Base-by-base conservation (phyloP, 2,329 filamentous ascomycete species). In the Fusarium coffeatum region DNA sequence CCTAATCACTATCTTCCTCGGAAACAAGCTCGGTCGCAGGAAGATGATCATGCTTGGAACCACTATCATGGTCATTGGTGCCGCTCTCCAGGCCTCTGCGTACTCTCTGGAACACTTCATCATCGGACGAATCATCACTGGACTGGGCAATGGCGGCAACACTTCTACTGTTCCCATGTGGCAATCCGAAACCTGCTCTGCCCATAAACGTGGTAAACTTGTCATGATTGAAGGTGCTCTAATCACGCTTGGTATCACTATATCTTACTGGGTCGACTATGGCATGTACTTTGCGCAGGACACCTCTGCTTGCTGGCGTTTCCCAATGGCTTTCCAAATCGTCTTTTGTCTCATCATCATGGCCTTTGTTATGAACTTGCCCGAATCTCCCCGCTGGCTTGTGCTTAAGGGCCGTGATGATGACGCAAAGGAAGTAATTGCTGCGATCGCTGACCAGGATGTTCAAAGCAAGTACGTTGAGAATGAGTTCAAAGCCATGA, bases 1-100 rank as follows among this genome's bases (percentile, higher is more conserved):
- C 22, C 87, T 90, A 75, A 88, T 89, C 73, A 88, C 87, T 61
- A 89, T 89, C 25, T 90, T 90, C 71, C 88, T 89, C 15, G 89
- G 89, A 78, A 89, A 91, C 71, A 82, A 83, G 25, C 84, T 90
- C 51, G 89, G 89, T 15, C 85, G 89, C 55, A 84, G 84, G 69
- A 82, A 81, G 68, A 89, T 88, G 25, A 87, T 90, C 59, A 83
- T 89, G 74, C 81, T 89, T 46, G 88, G 88, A 18, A 87, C 87
- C 9, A 66, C 83, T 16, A 85, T 91, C 73, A 88, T 87, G 74
- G 75, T 81, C n/a, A 45, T 91, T 27, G 90, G 89, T 10, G 87
- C 87, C 2, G 80, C 83, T 41, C 81, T 92, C 2, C 89, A 91
- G 75, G 82, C 84, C 25, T 83, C 86, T 22, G 86, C 89, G 18